Conservation (phyloP, 2,329 filamentous ascomycete species). For the Alternaria atra region DNA sequence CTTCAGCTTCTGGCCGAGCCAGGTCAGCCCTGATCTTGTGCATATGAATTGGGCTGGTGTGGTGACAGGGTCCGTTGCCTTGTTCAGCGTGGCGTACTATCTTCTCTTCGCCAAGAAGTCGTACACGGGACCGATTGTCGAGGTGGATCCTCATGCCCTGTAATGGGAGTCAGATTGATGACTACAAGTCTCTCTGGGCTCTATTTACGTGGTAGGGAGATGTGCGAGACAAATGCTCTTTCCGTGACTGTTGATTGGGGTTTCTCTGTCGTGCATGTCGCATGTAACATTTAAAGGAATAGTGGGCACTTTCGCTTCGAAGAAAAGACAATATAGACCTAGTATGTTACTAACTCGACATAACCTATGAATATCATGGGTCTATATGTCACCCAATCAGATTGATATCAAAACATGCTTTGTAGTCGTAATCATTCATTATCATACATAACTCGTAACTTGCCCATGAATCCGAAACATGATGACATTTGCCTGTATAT, state of each 20-base stretch:
- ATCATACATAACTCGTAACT: constrained; percentile 10
- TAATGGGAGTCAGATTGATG: constrained; percentile 5
- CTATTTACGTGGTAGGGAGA: background rate
- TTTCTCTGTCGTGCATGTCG: background rate
- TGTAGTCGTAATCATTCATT: constrained; percentile 1
- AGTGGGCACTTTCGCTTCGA: background rate
- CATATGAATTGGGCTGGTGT: constrained; percentile 49
- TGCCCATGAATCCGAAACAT: background rate
- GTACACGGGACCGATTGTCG: constrained; percentile 48
- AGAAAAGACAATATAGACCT: background rate
- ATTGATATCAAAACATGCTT: background rate
- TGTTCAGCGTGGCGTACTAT: constrained; percentile 46
- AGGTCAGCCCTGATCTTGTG: constrained; percentile 23
- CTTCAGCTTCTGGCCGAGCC: constrained; percentile 48
- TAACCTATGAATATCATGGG: background rate
- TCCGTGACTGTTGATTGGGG: background rate
- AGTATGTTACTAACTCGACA: background rate
- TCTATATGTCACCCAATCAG: background rate
- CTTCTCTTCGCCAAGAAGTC: constrained; percentile 37
- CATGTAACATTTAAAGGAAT: background rate
- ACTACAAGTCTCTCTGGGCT: background rate
- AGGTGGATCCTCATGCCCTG: constrained; percentile 37
- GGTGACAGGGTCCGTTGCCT: constrained; percentile 40
- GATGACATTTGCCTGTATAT: constrained; percentile 11
- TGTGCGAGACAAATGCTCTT: background rate